Evolutionary conservation across 495 filamentous ascomycete genomes (phyloP).

Genomic region (Thermothielavioides terrestris): DNA sequence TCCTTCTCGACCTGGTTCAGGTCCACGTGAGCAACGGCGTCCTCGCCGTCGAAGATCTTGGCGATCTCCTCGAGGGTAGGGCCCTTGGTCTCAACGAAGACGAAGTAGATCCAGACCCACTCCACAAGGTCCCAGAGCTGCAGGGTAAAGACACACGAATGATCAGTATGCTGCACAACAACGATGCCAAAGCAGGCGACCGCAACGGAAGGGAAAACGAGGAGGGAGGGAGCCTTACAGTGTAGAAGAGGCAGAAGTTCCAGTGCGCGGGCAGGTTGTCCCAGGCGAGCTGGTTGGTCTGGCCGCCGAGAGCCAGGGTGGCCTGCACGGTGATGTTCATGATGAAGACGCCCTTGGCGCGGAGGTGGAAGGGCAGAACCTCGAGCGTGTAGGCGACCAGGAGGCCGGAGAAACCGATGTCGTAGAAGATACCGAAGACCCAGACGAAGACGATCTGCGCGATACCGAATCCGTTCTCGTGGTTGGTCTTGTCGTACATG

Average conservation of each 20-base stretch:
- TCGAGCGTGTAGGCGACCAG: conserved; percentile 60
- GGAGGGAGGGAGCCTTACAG: conserved; percentile 21
- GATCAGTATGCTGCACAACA: too few species aligned
- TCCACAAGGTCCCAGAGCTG: conserved; percentile 50
- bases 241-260: conserved; percentile 59
- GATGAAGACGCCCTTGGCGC: conserved; percentile 50
- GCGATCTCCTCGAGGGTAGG: conserved; percentile 58
- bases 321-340: conserved; percentile 45
- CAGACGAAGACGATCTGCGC: conserved; percentile 52
- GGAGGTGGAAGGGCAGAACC: conserved; percentile 63
- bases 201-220: neutral
- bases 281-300: conserved; percentile 55
- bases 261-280: conserved; percentile 43
- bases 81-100: conserved; percentile 58
- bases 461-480: conserved; percentile 29
- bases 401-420: conserved; percentile 55
- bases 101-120: conserved; percentile 52
- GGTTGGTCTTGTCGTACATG: conserved; percentile 34
- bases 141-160: too few species aligned
- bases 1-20: conserved; percentile 35
- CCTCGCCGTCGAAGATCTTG: conserved; percentile 51
- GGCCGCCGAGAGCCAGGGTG: conserved; percentile 46
- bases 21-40: conserved; percentile 39
- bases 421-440: conserved; percentile 47
- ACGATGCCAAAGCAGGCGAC: too few species aligned